These are phyloP conservation scores for Raddia distichophylla DNA, from an alignment of 176 grass and related monocot genomes.

Conservation along the genomic window DNA sequence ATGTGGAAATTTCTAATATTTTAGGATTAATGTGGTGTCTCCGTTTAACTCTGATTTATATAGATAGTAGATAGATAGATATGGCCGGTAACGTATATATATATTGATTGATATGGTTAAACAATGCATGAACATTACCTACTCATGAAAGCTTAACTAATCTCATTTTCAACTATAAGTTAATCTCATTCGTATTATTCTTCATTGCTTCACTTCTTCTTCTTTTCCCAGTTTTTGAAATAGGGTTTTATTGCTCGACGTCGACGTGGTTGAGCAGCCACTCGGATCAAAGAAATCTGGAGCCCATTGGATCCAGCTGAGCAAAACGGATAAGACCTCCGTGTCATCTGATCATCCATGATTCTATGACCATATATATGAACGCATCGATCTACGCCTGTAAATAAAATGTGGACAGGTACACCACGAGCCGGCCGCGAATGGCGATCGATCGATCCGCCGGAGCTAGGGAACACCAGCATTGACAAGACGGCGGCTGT, in stretches of 20 bases:
- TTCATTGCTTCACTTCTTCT: neutral
- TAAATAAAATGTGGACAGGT: neutral
- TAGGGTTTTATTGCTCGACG: neutral
- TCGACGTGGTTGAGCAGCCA: conserved; percentile 13
- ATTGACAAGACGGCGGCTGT: neutral
- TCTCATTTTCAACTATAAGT: too few species aligned
- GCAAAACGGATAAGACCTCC: conserved; percentile 41
- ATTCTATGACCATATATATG: neutral
- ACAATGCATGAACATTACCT: too few species aligned
- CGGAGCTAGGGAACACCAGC: neutral
- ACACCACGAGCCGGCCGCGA: neutral
- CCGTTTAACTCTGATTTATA: too few species aligned
- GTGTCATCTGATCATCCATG: conserved; percentile 13
- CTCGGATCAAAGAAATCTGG: neutral
- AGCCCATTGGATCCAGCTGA: neutral
- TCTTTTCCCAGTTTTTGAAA: neutral
- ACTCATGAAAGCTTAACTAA: too few species aligned
- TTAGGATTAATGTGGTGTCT: too few species aligned
- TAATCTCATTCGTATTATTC: too few species aligned
- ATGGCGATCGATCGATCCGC: neutral
- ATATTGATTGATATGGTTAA: too few species aligned
- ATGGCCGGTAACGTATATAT: too few species aligned
- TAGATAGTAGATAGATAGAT: too few species aligned
- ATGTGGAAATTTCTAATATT: too few species aligned
- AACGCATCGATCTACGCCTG: neutral